Conservation (phyloP, 306 rosid species). For the Cicer bijugum region DNA sequence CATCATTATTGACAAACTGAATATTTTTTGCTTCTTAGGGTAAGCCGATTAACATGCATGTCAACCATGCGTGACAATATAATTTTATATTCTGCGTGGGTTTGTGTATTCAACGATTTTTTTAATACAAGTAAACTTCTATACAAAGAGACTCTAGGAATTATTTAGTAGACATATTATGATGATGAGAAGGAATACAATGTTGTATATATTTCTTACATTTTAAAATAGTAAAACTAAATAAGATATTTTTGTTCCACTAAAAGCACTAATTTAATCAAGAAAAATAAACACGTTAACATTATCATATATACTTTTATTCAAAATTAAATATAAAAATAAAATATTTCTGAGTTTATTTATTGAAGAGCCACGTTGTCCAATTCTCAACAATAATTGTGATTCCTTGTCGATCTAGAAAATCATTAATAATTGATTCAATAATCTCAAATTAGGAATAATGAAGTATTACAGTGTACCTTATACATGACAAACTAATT, state of each 20-base stretch:
- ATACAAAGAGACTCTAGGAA: constrained; percentile 17
- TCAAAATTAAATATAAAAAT: not conserved
- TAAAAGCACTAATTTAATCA: not conserved
- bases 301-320: not conserved
- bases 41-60: constrained; percentile 36
- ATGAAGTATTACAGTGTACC: constrained; percentile 4
- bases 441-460: constrained; percentile 31
- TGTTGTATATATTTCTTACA: not conserved
- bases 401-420: constrained; percentile 43
- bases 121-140: not conserved
- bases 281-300: not conserved
- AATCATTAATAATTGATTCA: constrained; percentile 24
- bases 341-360: constrained; percentile 15
- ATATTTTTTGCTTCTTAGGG: constrained; percentile 19
- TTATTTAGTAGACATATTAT: not conserved
- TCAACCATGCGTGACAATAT: constrained; percentile 40
- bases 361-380: constrained; percentile 10
- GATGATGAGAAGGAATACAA: not conserved
- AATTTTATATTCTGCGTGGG: not conserved
- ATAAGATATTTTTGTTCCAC: not conserved
- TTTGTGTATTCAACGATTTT: not conserved
- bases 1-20: constrained; percentile 33
- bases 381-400: constrained; percentile 46
- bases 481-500: not conserved
- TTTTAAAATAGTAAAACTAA: not conserved